phyloP scores from a whole-genome alignment of 176 grass and related monocot genomes.

The Lolium multiflorum region DNA sequence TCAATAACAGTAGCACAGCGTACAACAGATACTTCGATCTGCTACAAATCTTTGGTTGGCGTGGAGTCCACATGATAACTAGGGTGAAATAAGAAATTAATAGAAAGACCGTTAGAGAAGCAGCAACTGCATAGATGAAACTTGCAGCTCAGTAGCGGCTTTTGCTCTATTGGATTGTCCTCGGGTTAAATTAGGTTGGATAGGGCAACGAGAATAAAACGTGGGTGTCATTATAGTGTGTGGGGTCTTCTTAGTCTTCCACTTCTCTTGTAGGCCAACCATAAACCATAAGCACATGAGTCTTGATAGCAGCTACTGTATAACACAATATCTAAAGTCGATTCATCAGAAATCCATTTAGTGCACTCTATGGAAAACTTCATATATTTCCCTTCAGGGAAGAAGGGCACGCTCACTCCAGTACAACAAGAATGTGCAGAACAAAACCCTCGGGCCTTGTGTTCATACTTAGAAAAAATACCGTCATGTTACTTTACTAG shows the following conservation, averaged over 20 bases:
- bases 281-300: not conserved
- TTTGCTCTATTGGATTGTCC: not conserved
- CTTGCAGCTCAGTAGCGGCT: not conserved
- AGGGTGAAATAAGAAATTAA: not conserved
- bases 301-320: not conserved
- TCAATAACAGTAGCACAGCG: slow-evolving; percentile 12
- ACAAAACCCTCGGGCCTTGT: not conserved
- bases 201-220: not conserved
- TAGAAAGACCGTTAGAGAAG: not conserved
- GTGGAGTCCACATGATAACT: not conserved
- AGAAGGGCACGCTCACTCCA: not conserved
- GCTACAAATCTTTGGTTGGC: not conserved
- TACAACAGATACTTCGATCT: not conserved
- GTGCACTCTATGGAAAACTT: not conserved
- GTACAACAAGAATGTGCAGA: slow-evolving; percentile 5
- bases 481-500: no score
- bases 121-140: not conserved
- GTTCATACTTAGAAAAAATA: not conserved
- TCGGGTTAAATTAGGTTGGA: not conserved
- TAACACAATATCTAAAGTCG: not conserved
- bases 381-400: not conserved
- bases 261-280: not conserved
- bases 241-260: not conserved
- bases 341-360: not conserved
- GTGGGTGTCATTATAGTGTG: not conserved